These are phyloP conservation scores for Phialocephala subalpina DNA, from an alignment of 2,329 filamentous ascomycete species.

Conservation along the genomic window DNA sequence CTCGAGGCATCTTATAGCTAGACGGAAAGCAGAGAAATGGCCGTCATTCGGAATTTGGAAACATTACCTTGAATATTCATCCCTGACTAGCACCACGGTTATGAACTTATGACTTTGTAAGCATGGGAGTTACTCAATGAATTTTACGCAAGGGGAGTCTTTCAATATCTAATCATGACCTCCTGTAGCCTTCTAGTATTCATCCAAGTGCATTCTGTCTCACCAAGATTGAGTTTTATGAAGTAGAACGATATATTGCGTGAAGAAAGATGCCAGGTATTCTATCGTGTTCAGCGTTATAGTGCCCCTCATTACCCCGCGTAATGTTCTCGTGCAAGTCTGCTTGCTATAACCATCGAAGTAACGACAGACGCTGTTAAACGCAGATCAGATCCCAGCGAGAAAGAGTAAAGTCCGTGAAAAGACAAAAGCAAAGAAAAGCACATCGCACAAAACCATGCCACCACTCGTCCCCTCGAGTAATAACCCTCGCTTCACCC, in stretches of 20 bases:
- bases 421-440: constrained; percentile 3
- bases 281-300: background rate
- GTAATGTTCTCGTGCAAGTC: background rate
- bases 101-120: too few species aligned
- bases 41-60: too few species aligned
- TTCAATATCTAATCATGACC: too few species aligned
- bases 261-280: background rate
- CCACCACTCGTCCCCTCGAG: background rate
- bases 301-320: background rate
- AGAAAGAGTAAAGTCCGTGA: background rate
- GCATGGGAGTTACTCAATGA: too few species aligned
- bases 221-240: background rate
- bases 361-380: constrained; percentile 3
- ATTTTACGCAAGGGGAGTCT: too few species aligned
- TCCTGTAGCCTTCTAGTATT: background rate
- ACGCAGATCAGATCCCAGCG: too few species aligned
- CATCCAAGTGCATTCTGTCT: background rate
- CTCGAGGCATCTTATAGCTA: too few species aligned
- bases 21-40: too few species aligned
- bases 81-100: too few species aligned
- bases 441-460: background rate
- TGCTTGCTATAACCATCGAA: background rate
- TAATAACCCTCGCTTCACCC: background rate
- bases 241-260: background rate
- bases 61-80: too few species aligned